Evolutionary conservation across 352 stramenopile genomes (phyloP).

Genomic region (Phytopythium litorale): DNA sequence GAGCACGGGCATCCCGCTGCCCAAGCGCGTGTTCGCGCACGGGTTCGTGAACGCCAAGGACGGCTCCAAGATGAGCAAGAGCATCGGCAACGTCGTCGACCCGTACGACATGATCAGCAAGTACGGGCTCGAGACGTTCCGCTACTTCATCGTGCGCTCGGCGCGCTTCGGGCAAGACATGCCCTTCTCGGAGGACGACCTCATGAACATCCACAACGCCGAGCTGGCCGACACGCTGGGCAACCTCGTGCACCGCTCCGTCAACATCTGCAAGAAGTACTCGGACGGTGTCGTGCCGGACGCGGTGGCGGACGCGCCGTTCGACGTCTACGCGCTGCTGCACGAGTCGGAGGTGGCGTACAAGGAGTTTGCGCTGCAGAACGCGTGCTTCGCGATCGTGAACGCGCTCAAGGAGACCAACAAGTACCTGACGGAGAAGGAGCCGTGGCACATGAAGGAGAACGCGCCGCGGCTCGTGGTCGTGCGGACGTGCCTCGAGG

Average conservation of each 20-base stretch:
- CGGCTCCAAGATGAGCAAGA: slow-evolving; percentile 99
- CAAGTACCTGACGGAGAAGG: slow-evolving; percentile 97
- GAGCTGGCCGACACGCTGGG: slow-evolving; percentile 91
- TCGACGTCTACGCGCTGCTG: slow-evolving; percentile 86
- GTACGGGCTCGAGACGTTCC: slow-evolving; percentile 95
- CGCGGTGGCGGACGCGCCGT: slow-evolving; percentile 54
- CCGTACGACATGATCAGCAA: slow-evolving; percentile 94
- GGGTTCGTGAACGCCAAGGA: slow-evolving; percentile 98
- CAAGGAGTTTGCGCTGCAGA: slow-evolving; percentile 91
- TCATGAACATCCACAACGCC: slow-evolving; percentile 98
- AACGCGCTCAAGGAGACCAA: slow-evolving; percentile 94
- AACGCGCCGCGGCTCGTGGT: slow-evolving; percentile 88
- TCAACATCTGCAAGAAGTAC: slow-evolving; percentile 96
- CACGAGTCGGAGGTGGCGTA: slow-evolving; percentile 88
- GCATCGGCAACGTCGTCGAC: slow-evolving; percentile 97
- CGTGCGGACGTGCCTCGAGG: slow-evolving; percentile 95
- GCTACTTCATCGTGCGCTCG: slow-evolving; percentile 91
- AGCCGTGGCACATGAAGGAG: slow-evolving; percentile 96
- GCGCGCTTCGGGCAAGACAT: slow-evolving; percentile 96
- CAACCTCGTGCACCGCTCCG: slow-evolving; percentile 97
- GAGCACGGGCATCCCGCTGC: slow-evolving; percentile 92
- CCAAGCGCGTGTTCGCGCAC: slow-evolving; percentile 95
- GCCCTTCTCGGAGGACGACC: slow-evolving; percentile 88
- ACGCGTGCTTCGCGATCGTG: slow-evolving; percentile 85
- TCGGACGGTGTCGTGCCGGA: slow-evolving; percentile 82